A percentile compares a stretch with the other conserved stretches of the same genome.
phyloP scores from a whole-genome alignment of 768 basidiomycete genomes.

The Cystoderma amianthinum region DNA sequence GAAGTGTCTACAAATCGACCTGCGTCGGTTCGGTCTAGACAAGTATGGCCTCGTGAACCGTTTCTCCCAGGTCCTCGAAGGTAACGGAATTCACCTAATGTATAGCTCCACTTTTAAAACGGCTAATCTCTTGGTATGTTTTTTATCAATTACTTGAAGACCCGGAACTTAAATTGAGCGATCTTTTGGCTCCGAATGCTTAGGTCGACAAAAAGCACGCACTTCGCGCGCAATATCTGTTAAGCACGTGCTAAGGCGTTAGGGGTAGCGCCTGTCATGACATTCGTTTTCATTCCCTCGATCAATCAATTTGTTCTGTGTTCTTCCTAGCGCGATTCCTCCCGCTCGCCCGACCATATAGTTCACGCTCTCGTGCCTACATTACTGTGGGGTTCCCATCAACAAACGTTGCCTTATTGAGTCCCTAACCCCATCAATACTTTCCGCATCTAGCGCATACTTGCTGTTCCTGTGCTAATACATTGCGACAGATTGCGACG shows the following conservation, averaged over 20 bases:
- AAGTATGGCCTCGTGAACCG: conserved; percentile 74
- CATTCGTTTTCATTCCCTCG: too few relatives aligned
- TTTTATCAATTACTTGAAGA: background rate
- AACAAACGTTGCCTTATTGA: too few relatives aligned
- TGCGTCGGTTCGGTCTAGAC: conserved; percentile 72
- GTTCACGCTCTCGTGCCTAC: too few relatives aligned
- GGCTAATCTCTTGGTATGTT: conserved; percentile 65
- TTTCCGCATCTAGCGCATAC: too few relatives aligned
- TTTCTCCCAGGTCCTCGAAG: conserved; percentile 67
- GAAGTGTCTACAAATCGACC: conserved; percentile 71
- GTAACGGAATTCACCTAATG: conserved; percentile 75
- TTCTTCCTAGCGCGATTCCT: too few relatives aligned
- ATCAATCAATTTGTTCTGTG: too few relatives aligned
- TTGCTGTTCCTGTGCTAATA: too few relatives aligned
- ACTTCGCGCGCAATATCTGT: conserved; percentile 46
- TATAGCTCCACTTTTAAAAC: conserved; percentile 82
- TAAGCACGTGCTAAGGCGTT: conserved; percentile 43
- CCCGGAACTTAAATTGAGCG: background rate
- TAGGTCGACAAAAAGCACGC: conserved; percentile 56
- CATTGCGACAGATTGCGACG: too few relatives aligned
- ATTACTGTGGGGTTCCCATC: too few relatives aligned
- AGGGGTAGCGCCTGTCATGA: background rate
- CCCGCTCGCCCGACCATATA: too few relatives aligned
- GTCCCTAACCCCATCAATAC: too few relatives aligned
- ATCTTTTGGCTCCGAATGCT: background rate